Evolutionary conservation across 2,329 filamentous ascomycete species (phyloP).

Genomic region (Cordyceps tenuipes): DNA sequence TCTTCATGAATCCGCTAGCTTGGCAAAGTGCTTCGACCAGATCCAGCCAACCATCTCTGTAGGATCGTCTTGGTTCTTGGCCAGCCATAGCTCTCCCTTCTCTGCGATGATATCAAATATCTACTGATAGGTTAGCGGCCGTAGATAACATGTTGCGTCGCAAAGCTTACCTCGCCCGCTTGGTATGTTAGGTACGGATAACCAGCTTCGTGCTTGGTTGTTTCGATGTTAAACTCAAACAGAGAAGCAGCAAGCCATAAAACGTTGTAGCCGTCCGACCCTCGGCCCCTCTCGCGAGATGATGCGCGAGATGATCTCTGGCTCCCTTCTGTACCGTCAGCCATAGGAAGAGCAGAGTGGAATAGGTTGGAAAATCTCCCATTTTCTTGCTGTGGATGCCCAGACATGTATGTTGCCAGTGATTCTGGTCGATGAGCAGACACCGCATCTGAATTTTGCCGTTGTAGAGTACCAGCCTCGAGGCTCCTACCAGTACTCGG

Average conservation of each 20-base stretch:
- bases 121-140: slow-evolving; percentile 25
- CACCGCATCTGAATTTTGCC: slow-evolving; percentile 45
- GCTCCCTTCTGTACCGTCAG: slow-evolving; percentile 52
- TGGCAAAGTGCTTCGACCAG: slow-evolving; percentile 96
- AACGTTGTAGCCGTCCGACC: slow-evolving; percentile 56
- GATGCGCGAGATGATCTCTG: slow-evolving; percentile 49
- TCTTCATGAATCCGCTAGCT: slow-evolving; percentile 44
- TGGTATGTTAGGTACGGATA: slow-evolving; percentile 96
- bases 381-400: slow-evolving; percentile 34
- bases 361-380: slow-evolving; percentile 69
- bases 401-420: slow-evolving; percentile 45
- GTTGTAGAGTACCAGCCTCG: slow-evolving; percentile 42
- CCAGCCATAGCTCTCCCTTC: slow-evolving; percentile 95
- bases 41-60: slow-evolving; percentile 84
- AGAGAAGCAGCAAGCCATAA: slow-evolving; percentile 88
- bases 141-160: neutral
- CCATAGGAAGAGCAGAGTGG: slow-evolving; percentile 76
- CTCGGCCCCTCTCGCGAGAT: slow-evolving; percentile 47
- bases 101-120: slow-evolving; percentile 90
- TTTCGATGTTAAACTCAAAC: slow-evolving; percentile 95
- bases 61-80: slow-evolving; percentile 90
- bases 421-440: slow-evolving; percentile 44
- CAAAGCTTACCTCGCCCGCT: slow-evolving; percentile 65
- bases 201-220: slow-evolving; percentile 82
- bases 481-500: slow-evolving; percentile 54